Conservation (phyloP, 2,329 filamentous ascomycete species). For the Diaporthe nobilis region DNA sequence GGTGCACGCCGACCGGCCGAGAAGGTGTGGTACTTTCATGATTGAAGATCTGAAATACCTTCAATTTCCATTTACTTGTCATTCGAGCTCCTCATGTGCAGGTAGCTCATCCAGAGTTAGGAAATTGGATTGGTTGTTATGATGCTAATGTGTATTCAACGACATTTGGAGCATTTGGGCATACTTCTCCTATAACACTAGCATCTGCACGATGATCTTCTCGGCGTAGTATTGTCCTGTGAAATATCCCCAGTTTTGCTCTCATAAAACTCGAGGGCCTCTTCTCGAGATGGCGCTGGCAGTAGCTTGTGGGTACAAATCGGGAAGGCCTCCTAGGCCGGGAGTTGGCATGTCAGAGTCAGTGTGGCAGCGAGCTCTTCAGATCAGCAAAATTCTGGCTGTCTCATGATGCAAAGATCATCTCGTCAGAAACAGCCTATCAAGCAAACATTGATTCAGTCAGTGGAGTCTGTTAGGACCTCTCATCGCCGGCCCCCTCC, state of each 20-base stretch:
- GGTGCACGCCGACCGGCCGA: neutral
- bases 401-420: neutral
- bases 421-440: neutral
- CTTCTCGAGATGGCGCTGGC: neutral
- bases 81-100: neutral
- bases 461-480: neutral
- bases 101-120: too few relatives aligned
- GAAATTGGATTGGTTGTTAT: neutral
- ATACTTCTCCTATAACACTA: neutral
- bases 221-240: neutral
- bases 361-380: neutral
- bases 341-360: neutral
- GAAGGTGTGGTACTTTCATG: neutral
- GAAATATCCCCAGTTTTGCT: neutral
- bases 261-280: neutral
- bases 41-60: too few relatives aligned
- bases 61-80: neutral
- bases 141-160: neutral
- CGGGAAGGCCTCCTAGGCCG: neutral
- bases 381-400: neutral
- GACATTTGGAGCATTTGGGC: neutral
- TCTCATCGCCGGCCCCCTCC: neutral
- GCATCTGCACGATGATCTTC: neutral
- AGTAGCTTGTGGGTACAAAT: neutral
- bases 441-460: too few relatives aligned